These are phyloP conservation scores for Trichomonas gallinae DNA, from an alignment of 208 protist species.

Conservation along the genomic window DNA sequence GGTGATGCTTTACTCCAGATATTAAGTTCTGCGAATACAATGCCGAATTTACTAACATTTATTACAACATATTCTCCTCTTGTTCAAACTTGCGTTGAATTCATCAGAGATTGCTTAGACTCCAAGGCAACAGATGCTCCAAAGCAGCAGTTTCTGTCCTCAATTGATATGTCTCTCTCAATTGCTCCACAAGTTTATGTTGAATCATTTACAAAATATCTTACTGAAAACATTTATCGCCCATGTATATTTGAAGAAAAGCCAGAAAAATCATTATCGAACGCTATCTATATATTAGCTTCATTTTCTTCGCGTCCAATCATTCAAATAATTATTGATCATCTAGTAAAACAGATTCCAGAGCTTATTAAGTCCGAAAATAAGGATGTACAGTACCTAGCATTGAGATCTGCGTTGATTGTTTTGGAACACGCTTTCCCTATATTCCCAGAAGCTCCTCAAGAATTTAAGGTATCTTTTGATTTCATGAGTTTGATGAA, in stretches of 20 bases:
- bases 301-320: background rate
- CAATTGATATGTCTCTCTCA: background rate
- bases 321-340: background rate
- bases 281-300: background rate
- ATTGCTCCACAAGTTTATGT: background rate
- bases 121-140: background rate
- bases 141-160: background rate
- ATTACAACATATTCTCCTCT: conserved; percentile 1
- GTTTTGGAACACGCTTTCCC: background rate
- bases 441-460: background rate
- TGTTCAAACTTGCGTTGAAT: background rate
- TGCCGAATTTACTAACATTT: background rate
- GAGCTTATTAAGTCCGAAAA: background rate
- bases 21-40: background rate
- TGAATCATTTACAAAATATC: background rate
- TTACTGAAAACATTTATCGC: background rate
- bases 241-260: background rate
- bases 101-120: background rate
- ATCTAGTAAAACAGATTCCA: background rate
- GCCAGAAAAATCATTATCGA: background rate
- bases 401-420: background rate
- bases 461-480: background rate
- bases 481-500: background rate
- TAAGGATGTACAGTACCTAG: background rate
- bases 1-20: background rate